These are phyloP conservation scores for Wickerhamiella qilinensis DNA, from an alignment of 805 yeast species.

Conservation along the genomic window DNA sequence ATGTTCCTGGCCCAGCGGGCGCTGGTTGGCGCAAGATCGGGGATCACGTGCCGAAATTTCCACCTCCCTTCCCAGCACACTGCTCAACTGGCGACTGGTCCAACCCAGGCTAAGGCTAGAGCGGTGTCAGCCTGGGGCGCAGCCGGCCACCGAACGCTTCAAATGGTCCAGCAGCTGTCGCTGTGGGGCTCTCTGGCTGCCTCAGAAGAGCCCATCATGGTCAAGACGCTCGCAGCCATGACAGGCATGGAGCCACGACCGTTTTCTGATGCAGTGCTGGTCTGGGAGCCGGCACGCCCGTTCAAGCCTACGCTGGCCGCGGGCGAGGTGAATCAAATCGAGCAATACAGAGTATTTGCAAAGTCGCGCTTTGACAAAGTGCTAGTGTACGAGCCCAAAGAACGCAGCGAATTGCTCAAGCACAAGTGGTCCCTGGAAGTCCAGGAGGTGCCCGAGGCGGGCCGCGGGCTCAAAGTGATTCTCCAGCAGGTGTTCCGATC, in stretches of 20 bases:
- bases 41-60: no score
- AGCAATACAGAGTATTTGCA: constrained; percentile 21
- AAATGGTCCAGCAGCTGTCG: constrained; percentile 25
- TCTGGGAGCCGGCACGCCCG: constrained; percentile 21
- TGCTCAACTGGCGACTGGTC: no score
- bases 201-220: constrained; percentile 18
- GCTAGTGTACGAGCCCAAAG: neutral
- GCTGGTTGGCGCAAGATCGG: no score
- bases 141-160: no score
- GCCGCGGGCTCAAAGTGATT: constrained; percentile 29
- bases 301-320: constrained; percentile 18
- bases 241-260: constrained; percentile 23
- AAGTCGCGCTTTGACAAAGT: neutral
- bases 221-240: constrained; percentile 21
- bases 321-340: constrained; percentile 21
- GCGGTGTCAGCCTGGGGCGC: no score
- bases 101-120: no score
- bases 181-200: constrained; percentile 20
- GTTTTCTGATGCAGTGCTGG: constrained; percentile 16
- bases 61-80: no score
- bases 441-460: constrained; percentile 25
- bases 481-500: constrained; percentile 55
- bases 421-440: constrained; percentile 18
- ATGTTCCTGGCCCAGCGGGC: no score
- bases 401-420: constrained; percentile 2